Evolutionary conservation across 2,329 filamentous ascomycete genomes (phyloP), one percentile per base, ranked within the genome.

Genomic region (Claviceps africana): DNA sequence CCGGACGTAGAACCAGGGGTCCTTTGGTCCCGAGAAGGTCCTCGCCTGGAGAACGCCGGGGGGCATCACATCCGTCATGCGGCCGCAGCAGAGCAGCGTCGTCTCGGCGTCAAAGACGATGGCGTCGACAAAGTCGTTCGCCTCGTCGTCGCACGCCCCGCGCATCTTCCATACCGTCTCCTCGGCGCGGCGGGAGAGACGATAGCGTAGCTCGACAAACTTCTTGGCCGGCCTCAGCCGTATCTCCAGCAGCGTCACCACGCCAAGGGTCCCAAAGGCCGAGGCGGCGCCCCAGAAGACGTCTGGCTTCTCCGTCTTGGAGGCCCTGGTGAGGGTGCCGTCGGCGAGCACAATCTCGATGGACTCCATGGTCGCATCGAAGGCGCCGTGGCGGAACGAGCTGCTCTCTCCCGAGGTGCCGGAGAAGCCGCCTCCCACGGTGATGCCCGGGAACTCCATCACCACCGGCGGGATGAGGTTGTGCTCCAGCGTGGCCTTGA

Each of bases 1-100:
- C 62, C 88, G 85, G 54, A 88, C 71, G 62, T 88, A 89, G 65
- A 82, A 88, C 86, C 86, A 89, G 1, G 84, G 82, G 61, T 90
- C 85, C 72, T 71, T 4, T 81, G 72, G 33, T 74, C 69, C 59
- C 70, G 76, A 47, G 81, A 77, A 10, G 74, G 30, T 68, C 68
- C n/a, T 81, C 73, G 81, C 81, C 68, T 55, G 66, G 54, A 48
- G 59, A 21, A 57, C 58, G n/a, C 58, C 62, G 2, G 61, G 57
- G 3, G 72, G 73, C 25, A 70, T 66, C 7, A 75, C 70, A 58
- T 86, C 72, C 1, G 76, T 79, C 60, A 86, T 67, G 70, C 70
- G 3, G 84, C 85, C 6, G 77, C 79, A 64, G 86, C 75, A 56
- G 88, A 64, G 57, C 67, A 19, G 84, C 79, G 33, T 82, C 83